These are phyloP conservation scores for Cunninghamia lanceolata DNA, from an alignment of 75 land plant genomes.

Conservation along the genomic window DNA sequence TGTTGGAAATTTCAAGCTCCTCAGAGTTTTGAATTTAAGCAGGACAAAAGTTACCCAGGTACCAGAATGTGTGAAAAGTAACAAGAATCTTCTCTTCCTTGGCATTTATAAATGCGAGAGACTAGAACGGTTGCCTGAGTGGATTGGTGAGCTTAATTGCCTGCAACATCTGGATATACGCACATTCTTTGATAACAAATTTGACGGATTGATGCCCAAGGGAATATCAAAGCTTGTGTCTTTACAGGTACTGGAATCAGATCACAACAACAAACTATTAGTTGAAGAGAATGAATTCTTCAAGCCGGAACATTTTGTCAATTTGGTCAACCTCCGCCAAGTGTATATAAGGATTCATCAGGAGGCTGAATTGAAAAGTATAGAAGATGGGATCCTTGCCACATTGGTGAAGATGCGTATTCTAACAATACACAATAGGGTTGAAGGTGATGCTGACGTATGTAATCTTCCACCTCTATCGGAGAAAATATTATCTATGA, in stretches of 20 bases:
- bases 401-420: too few species aligned
- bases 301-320: too few species aligned
- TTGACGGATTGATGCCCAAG: too few species aligned
- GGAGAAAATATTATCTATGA: background rate
- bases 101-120: background rate
- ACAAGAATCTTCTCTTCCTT: background rate
- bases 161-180: background rate
- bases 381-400: background rate
- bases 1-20: background rate
- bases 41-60: too few species aligned
- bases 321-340: background rate
- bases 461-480: background rate
- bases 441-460: too few species aligned
- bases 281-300: too few species aligned
- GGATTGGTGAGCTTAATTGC: background rate
- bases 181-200: fast-evolving
- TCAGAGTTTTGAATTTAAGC: too few species aligned
- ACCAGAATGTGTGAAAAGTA: background rate
- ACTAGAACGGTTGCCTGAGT: background rate
- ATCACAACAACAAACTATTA: too few species aligned
- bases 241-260: background rate
- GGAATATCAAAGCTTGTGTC: background rate
- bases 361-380: background rate
- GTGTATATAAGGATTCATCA: background rate
- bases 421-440: too few species aligned